A percentile compares a stretch with the other conserved stretches of the same genome.
phyloP scores from a whole-genome alignment of 257 asterid genomes.

The Henckelia pumila region DNA sequence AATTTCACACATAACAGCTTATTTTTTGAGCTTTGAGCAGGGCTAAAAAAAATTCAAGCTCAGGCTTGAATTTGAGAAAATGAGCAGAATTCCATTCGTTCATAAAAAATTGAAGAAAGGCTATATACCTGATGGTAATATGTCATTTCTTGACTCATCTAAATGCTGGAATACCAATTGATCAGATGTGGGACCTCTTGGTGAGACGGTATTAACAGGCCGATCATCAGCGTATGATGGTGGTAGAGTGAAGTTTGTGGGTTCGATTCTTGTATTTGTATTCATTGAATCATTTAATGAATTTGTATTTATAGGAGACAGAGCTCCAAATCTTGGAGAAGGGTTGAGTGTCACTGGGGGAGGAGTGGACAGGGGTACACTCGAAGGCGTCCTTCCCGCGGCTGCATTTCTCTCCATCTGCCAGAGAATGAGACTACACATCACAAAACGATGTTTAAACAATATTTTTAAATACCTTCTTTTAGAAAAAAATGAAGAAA shows the following conservation, averaged over 20 bases:
- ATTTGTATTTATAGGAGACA: constrained; percentile 73
- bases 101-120: constrained; percentile 6
- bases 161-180: constrained; percentile 52
- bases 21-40: neutral
- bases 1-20: neutral
- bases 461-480: neutral
- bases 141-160: constrained; percentile 66
- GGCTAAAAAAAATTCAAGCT: neutral
- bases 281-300: constrained; percentile 55
- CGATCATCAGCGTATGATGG: constrained; percentile 76
- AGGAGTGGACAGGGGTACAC: constrained; percentile 93
- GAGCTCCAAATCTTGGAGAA: constrained; percentile 69
- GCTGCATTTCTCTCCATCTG: constrained; percentile 99
- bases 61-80: neutral
- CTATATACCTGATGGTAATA: constrained; percentile 82
- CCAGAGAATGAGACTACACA: constrained; percentile 23
- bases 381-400: constrained; percentile 97
- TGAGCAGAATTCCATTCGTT: neutral
- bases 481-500: constrained; percentile 21
- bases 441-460: neutral
- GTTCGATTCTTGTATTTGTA: constrained; percentile 56
- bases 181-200: constrained; percentile 45
- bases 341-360: constrained; percentile 77
- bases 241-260: constrained; percentile 74
- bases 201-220: constrained; percentile 33